Conservation (phyloP, 2,329 filamentous ascomycete genomes). For the Thyridium curvatum region DNA sequence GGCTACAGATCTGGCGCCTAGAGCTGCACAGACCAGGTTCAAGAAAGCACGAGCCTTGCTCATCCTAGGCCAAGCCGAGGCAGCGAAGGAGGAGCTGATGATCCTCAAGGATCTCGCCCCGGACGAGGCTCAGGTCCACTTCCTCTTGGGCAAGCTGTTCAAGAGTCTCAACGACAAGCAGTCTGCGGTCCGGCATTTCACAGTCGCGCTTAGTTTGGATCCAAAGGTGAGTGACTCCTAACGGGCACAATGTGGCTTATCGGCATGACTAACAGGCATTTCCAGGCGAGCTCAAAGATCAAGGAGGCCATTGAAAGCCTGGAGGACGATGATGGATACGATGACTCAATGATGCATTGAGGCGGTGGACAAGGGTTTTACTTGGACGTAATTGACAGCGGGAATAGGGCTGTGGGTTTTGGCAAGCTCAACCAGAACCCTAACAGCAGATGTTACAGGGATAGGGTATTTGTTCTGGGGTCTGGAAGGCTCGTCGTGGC, state of each 20-base stretch:
- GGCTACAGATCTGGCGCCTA: slow-evolving; percentile 76
- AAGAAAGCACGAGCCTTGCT: slow-evolving; percentile 87
- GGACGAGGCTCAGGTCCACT: slow-evolving; percentile 94
- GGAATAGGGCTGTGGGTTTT: no score
- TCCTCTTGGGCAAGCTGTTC: slow-evolving; percentile 81
- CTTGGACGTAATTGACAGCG: no score
- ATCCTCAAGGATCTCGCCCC: slow-evolving; percentile 87
- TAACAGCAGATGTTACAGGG: no score
- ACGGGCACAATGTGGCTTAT: no score
- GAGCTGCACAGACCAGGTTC: slow-evolving; percentile 78
- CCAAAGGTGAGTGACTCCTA: slow-evolving; percentile 88
- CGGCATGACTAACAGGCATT: slow-evolving; percentile 14
- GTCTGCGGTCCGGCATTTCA: slow-evolving; percentile 87
- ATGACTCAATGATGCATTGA: slow-evolving; percentile 58
- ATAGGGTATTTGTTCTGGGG: no score
- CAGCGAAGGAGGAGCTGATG: slow-evolving; percentile 75
- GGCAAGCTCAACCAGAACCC: no score
- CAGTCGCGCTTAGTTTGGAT: slow-evolving; percentile 89
- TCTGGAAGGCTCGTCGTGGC: no score
- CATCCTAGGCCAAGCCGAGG: slow-evolving; percentile 62
- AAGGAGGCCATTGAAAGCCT: slow-evolving; percentile 95
- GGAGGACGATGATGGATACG: slow-evolving; percentile 70
- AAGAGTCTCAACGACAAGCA: slow-evolving; percentile 66
- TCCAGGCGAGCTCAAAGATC: slow-evolving; percentile 81
- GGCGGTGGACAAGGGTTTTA: background rate